Percentiles rank a stretch among this genome's conserved stretches.
Conservation (phyloP, 331 rosid genomes). For the Saraca asoca region DNA sequence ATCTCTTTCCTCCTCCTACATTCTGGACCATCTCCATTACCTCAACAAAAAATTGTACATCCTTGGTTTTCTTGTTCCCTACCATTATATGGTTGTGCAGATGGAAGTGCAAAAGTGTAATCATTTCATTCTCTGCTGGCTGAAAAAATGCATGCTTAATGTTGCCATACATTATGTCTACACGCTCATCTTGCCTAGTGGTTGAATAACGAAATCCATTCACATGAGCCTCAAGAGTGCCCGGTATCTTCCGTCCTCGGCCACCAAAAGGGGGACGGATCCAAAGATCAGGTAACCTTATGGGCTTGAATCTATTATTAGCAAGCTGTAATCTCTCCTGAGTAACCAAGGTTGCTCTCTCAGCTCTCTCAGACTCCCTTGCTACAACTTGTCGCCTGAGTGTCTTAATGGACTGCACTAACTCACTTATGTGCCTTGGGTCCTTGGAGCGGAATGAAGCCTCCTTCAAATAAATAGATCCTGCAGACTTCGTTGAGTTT, state of each 20-base stretch:
- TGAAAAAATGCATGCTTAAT: slow-evolving; percentile 78
- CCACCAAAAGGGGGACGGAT: slow-evolving; percentile 83
- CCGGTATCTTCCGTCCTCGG: slow-evolving; percentile 80
- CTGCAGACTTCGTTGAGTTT: slow-evolving; percentile 59
- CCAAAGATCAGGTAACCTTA: slow-evolving; percentile 67
- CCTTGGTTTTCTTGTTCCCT: slow-evolving; percentile 86
- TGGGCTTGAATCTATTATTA: slow-evolving; percentile 73
- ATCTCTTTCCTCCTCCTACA: slow-evolving; percentile 74
- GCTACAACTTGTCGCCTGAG: slow-evolving; percentile 79
- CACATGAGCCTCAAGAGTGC: slow-evolving; percentile 74
- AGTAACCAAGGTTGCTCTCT: slow-evolving; percentile 79
- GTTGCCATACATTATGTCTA: slow-evolving; percentile 67
- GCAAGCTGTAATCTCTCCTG: slow-evolving; percentile 81
- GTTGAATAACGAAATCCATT: slow-evolving; percentile 89
- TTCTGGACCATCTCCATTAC: slow-evolving; percentile 90
- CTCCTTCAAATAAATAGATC: slow-evolving; percentile 75
- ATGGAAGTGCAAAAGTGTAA: slow-evolving; percentile 75
- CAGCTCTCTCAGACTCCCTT: slow-evolving; percentile 85
- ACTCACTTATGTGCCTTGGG: slow-evolving; percentile 72
- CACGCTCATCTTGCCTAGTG: slow-evolving; percentile 71
- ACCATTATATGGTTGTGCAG: slow-evolving; percentile 85
- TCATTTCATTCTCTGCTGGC: slow-evolving; percentile 91
- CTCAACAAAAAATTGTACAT: slow-evolving; percentile 75
- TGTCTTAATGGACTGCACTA: slow-evolving; percentile 67
- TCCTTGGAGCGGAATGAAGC: slow-evolving; percentile 86